A percentile compares a stretch with the other conserved stretches of the same genome.
Evolutionary conservation across 768 basidiomycete genomes (phyloP).

Genomic region (Crassisporium funariophilum): DNA sequence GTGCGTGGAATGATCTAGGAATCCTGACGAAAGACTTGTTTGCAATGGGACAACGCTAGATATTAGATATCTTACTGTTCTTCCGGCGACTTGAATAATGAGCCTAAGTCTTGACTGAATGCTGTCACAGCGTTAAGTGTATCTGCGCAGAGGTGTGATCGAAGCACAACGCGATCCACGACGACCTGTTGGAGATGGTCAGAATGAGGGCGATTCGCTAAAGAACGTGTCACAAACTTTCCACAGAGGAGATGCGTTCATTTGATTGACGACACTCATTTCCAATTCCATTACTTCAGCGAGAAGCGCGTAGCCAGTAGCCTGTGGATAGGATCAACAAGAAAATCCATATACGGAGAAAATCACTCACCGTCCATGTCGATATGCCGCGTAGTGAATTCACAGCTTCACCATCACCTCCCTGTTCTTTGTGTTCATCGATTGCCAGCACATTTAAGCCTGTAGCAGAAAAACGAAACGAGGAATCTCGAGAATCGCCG

Average conservation of each 20-base stretch:
- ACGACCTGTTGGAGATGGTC: constrained; percentile 43
- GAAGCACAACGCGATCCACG: constrained; percentile 54
- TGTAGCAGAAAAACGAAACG: constrained; percentile 50
- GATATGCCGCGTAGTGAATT: constrained; percentile 35
- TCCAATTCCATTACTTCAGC: constrained; percentile 58
- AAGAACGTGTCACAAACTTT: constrained; percentile 17
- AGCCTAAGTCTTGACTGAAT: constrained; percentile 54
- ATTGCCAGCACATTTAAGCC: constrained; percentile 50
- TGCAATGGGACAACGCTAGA: not conserved
- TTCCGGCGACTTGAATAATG: constrained; percentile 39
- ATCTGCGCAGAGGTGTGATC: constrained; percentile 78
- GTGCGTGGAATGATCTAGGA: constrained; percentile 10
- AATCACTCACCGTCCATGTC: constrained; percentile 66
- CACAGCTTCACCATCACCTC: constrained; percentile 25
- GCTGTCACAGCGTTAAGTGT: constrained; percentile 60
- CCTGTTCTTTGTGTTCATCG: constrained; percentile 31
- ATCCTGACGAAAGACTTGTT: not conserved
- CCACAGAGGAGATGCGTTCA: constrained; percentile 19
- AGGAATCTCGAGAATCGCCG: constrained; percentile 61
- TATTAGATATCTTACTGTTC: constrained; percentile 15
- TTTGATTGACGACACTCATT: constrained; percentile 39
- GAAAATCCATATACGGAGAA: not conserved
- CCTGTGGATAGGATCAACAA: constrained; percentile 36
- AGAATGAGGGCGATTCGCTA: not conserved
- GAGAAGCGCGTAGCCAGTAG: constrained; percentile 68